phyloP scores from a whole-genome alignment of 2,329 filamentous ascomycete genomes.

The Penicillium aurantiogriseum region DNA sequence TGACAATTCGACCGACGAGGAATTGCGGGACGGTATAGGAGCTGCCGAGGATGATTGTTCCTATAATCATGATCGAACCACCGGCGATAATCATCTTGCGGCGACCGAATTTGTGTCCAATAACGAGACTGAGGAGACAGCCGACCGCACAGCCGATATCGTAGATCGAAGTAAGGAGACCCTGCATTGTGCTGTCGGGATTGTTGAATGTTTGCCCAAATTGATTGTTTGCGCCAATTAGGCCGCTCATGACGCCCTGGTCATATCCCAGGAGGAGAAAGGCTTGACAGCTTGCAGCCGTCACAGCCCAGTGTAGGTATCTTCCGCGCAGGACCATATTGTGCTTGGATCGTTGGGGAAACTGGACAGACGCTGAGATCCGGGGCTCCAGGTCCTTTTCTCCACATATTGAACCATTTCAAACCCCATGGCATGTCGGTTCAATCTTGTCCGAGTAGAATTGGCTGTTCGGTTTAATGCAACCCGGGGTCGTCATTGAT shows the following conservation, averaged over 20 bases:
- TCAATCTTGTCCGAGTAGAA: conserved; percentile 7
- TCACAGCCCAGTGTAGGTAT: conserved; percentile 24
- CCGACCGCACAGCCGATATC: conserved; percentile 36
- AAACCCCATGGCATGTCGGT: background rate
- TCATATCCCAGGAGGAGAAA: conserved; percentile 26
- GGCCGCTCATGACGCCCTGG: conserved; percentile 46
- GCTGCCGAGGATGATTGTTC: conserved; percentile 43
- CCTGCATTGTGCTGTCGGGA: conserved; percentile 40
- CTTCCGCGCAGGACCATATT: conserved; percentile 20
- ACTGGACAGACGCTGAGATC: background rate
- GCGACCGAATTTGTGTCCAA: conserved; percentile 46
- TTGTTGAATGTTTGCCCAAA: conserved; percentile 41
- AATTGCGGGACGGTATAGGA: conserved; percentile 45
- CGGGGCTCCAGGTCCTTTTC: conserved; percentile 7
- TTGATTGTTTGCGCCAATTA: conserved; percentile 46
- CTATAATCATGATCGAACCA: conserved; percentile 46
- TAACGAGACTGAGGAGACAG: conserved; percentile 33
- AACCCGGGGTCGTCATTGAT: conserved; percentile 2
- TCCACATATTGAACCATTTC: background rate
- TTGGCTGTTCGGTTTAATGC: conserved; percentile 9
- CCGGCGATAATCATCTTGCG: conserved; percentile 45
- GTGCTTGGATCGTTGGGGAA: background rate
- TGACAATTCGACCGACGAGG: conserved; percentile 48
- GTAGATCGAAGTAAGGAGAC: conserved; percentile 29
- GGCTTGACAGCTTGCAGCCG: conserved; percentile 25